Percentiles rank a stretch among this genome's conserved stretches.
phyloP scores from a whole-genome alignment of 352 stramenopile species.

The Phytophthora citrophthora region DNA sequence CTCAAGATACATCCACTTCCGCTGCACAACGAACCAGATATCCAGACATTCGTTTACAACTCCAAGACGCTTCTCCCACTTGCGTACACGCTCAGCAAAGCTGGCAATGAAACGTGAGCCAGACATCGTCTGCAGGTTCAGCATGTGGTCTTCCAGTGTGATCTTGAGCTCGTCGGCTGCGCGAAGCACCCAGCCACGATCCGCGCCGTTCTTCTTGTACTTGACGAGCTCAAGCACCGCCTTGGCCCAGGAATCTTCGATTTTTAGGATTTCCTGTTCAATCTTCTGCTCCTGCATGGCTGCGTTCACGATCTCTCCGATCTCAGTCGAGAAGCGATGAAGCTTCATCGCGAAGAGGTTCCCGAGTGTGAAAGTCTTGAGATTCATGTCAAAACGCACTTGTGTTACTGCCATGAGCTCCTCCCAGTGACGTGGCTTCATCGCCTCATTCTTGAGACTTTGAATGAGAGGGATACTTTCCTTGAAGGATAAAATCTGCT shows the following conservation, averaged over 20 bases:
- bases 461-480: constrained; percentile 94
- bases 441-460: constrained; percentile 94
- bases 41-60: constrained; percentile 93
- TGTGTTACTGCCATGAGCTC: constrained; percentile 91
- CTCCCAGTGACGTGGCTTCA: constrained; percentile 93
- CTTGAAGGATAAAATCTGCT: constrained; percentile 93
- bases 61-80: constrained; percentile 92
- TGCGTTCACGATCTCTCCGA: constrained; percentile 94
- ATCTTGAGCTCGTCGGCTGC: constrained; percentile 86
- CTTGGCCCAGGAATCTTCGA: constrained; percentile 92
- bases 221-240: constrained; percentile 91
- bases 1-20: constrained; percentile 97
- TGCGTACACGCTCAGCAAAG: constrained; percentile 90
- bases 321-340: constrained; percentile 87
- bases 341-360: constrained; percentile 95
- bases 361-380: constrained; percentile 92
- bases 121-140: constrained; percentile 92
- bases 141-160: constrained; percentile 88
- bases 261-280: constrained; percentile 93
- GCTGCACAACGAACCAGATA: constrained; percentile 94
- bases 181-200: constrained; percentile 85
- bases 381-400: constrained; percentile 93
- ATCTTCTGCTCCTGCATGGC: constrained; percentile 96
- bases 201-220: constrained; percentile 92
- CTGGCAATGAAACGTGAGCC: constrained; percentile 91